Base-by-base conservation (phyloP, 305 asterid genomes). In the Fraxinus dipetala region DNA sequence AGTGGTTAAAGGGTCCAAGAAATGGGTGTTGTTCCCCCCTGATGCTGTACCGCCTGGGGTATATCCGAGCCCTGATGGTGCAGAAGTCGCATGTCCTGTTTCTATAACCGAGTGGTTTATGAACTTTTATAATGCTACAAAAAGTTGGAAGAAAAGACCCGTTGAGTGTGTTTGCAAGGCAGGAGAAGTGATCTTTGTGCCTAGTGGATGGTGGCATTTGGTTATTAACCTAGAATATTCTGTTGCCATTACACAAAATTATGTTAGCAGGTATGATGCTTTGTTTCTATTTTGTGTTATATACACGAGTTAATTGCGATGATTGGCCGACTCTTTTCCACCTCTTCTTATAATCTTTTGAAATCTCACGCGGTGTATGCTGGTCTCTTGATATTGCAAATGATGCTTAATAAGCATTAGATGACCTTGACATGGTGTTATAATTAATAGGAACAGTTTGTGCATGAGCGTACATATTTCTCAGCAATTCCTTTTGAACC, bases 131-230 rank as follows among this genome's bases (percentile, higher is more conserved):
- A 85, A 72, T 22, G 88, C 90, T 84, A 90, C 98, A 14, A 92
- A 89, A 82, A 88, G 35, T 82, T 93, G 93, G 95, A 83, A 88
- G 72, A 96, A 86, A 84, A 91, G 90, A 85, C 98, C 98, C 20
- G 9, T 92, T 4, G 99, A 96, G 85, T 96, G 98, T 84, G 87
- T 96, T 65, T 96, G 99, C 84, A 94, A 86, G 85, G 98, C 95
- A 8, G 98, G 98, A 16, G 99, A 96, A 87, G 95, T 94, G 54
- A 88, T 96, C 43, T 96, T 94, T 84, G 98, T 94, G 82, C 98
- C 98, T 28, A 93, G 90, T 83, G 99, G 99, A 82, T 96, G 99
- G 99, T 96, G 99, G 98, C 98, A 96, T 93, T 88, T 96, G 94
- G 99, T 96, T 70, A 91, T 96, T 84, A 96, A 96, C 86, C 84